These are phyloP conservation scores for Lactifluus echinatus DNA, from an alignment of 768 basidiomycete species.

Conservation along the genomic window DNA sequence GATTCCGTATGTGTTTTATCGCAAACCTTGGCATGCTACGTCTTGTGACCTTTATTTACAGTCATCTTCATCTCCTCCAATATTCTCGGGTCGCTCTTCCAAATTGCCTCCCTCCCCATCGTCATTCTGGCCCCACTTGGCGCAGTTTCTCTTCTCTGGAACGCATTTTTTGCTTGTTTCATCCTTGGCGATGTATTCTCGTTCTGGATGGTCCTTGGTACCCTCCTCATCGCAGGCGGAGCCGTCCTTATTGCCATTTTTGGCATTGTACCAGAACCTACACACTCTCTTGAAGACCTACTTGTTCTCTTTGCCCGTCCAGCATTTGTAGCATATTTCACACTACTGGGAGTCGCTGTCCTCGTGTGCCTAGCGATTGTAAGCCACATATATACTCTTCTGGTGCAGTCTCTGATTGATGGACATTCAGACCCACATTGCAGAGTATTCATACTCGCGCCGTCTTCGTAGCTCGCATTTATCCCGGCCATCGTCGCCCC, in stretches of 20 bases:
- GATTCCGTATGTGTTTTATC: slow-evolving; percentile 44
- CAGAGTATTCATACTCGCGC: slow-evolving; percentile 53
- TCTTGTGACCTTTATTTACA: slow-evolving; percentile 16
- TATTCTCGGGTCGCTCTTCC: slow-evolving; percentile 78
- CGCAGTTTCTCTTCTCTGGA: slow-evolving; percentile 89
- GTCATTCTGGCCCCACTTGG: slow-evolving; percentile 92
- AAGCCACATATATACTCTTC: slow-evolving; percentile 26
- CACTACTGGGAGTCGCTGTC: slow-evolving; percentile 53
- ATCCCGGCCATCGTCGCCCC: slow-evolving; percentile 30
- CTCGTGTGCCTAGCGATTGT: slow-evolving; percentile 55
- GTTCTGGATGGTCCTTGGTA: slow-evolving; percentile 77
- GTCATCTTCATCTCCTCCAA: slow-evolving; percentile 83
- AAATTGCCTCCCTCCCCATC: slow-evolving; percentile 89
- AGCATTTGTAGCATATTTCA: slow-evolving; percentile 76
- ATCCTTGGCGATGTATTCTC: slow-evolving; percentile 84
- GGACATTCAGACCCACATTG: slow-evolving; percentile 55
- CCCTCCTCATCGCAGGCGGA: slow-evolving; percentile 78
- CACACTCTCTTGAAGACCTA: slow-evolving; percentile 79
- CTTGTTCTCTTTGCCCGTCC: slow-evolving; percentile 66
- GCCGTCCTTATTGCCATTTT: slow-evolving; percentile 87
- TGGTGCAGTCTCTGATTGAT: background rate
- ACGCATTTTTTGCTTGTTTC: slow-evolving; percentile 82
- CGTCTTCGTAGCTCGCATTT: slow-evolving; percentile 28
- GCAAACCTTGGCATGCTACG: slow-evolving; percentile 2
- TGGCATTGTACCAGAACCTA: slow-evolving; percentile 84